phyloP scores from a whole-genome alignment of 2,329 filamentous ascomycete species.

The Apiospora malaysiana region DNA sequence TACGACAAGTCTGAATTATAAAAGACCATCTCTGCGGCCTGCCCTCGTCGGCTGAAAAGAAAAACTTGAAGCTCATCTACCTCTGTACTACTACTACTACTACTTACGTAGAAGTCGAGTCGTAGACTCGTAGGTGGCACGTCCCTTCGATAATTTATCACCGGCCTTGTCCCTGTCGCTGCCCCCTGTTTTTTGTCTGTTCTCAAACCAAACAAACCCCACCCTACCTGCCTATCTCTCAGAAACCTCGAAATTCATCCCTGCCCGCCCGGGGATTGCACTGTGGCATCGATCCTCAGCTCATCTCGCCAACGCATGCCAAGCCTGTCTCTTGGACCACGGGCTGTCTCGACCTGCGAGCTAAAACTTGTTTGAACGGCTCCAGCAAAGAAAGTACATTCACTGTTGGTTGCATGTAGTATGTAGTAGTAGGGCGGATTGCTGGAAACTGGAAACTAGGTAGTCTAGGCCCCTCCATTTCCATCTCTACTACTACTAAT shows the following conservation, averaged over 20 bases:
- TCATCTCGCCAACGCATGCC: conserved; percentile 28
- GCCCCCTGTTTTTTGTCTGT: background rate
- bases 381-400: background rate
- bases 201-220: conserved; percentile 15
- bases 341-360: background rate
- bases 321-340: conserved; percentile 20
- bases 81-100: too few relatives aligned
- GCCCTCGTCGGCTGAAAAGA: too few relatives aligned
- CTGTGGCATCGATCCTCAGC: conserved; percentile 23
- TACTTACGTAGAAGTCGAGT: too few relatives aligned
- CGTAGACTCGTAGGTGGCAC: too few relatives aligned
- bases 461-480: too few relatives aligned
- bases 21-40: too few relatives aligned
- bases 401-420: too few relatives aligned
- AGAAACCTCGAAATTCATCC: too few relatives aligned
- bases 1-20: background rate
- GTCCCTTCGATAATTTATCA: background rate
- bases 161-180: background rate
- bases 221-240: background rate
- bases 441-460: too few relatives aligned
- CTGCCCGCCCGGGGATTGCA: conserved; percentile 13
- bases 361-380: background rate
- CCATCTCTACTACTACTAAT: too few relatives aligned
- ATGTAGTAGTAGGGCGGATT: too few relatives aligned
- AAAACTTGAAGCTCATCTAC: background rate